Percentiles rank a stretch among this genome's conserved stretches.
These are phyloP conservation scores for Teunomyces tritomae DNA, from an alignment of 805 yeast genomes.

Conservation along the genomic window DNA sequence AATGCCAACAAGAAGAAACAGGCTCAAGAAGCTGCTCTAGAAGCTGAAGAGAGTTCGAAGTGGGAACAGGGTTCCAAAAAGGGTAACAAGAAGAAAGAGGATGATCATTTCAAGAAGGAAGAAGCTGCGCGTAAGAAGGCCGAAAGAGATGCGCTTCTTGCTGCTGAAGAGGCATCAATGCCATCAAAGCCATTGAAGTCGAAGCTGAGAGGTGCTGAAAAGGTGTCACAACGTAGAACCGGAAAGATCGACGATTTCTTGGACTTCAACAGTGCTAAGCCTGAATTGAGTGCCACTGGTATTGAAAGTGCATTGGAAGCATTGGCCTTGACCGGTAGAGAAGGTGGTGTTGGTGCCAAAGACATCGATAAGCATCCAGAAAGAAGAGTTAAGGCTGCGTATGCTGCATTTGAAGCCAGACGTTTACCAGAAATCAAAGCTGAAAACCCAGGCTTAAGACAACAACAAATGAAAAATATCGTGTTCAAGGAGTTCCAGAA, in stretches of 20 bases:
- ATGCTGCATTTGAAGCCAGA: conserved; percentile 64
- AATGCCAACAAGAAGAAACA: conserved; percentile 55
- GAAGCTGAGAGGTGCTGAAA: conserved; percentile 66
- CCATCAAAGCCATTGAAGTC: conserved; percentile 53
- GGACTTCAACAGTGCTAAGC: conserved; percentile 45
- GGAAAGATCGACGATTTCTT: conserved; percentile 70
- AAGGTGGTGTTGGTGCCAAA: conserved; percentile 54
- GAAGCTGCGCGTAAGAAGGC: conserved; percentile 78
- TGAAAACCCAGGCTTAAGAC: conserved; percentile 77
- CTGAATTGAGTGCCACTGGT: conserved; percentile 67
- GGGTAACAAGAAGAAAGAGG: conserved; percentile 66
- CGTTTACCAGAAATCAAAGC: conserved; percentile 69
- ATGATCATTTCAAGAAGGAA: conserved; percentile 64
- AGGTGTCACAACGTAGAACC: conserved; percentile 57
- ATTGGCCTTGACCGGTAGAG: conserved; percentile 58
- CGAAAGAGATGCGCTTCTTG: conserved; percentile 69
- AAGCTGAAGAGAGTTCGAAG: conserved; percentile 54
- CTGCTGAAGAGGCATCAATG: conserved; percentile 62
- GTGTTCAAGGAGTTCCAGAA: conserved; percentile 79
- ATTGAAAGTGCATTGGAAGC: conserved; percentile 80
- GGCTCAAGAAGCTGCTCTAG: conserved; percentile 46
- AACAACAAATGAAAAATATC: conserved; percentile 73
- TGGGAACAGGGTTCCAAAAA: conserved; percentile 77
- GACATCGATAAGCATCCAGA: conserved; percentile 86
- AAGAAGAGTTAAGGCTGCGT: conserved; percentile 82